Evolutionary conservation across 352 stramenopile species (phyloP), one percentile per base, ranked within the genome.

Genomic region (Blastocystis sp.): DNA sequence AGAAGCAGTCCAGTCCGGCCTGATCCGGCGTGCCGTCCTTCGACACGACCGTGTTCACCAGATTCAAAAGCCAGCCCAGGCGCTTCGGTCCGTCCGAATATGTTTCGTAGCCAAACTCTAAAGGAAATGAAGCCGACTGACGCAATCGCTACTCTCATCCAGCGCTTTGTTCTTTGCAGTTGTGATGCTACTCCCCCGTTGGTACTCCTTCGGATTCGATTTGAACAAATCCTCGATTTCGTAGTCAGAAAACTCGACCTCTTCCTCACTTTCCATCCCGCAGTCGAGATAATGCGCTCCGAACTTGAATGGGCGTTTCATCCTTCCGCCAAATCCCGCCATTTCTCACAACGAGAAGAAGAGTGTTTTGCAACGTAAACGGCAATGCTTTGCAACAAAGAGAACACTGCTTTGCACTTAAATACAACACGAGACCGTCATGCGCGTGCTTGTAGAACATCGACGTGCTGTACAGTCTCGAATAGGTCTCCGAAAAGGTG

Each of bases 1-100:
- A 98, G 92, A 98, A 99, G 55, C 90, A 91, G 12, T 91, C 88
- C 21, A 91, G 26, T 61, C 62, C 88, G 9, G 62, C 29, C 35
- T 51, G 66, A 39, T 91, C 90, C 16, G 89, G 67, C 37, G 50
- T 37, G 74, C 90, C 91, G 0, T 82, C 70, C 19, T 80, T 55
- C 19, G 51, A 55, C 0, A 92, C 90, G 10, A 65, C 91, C 10
- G 90, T 90, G 24, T 90, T 67, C 77, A 90, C 60, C 33, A 91
- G 62, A 81, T 91, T 91, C 55, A 91, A 76, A 59, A 91, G 90
- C 88, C 88, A 91, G 16, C 90, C 90, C 24, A 91, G 62, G 24
- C 62, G 65, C 45, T 70, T 67, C 0, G 55, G 51, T 24, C 88
- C 90, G 12, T 85, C 67, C n/a, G 1, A 55, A 39, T 90, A 90